Evolutionary conservation across 257 asterid species (phyloP), one percentile per base, ranked within the genome.

Genomic region (Striga asiatica): DNA sequence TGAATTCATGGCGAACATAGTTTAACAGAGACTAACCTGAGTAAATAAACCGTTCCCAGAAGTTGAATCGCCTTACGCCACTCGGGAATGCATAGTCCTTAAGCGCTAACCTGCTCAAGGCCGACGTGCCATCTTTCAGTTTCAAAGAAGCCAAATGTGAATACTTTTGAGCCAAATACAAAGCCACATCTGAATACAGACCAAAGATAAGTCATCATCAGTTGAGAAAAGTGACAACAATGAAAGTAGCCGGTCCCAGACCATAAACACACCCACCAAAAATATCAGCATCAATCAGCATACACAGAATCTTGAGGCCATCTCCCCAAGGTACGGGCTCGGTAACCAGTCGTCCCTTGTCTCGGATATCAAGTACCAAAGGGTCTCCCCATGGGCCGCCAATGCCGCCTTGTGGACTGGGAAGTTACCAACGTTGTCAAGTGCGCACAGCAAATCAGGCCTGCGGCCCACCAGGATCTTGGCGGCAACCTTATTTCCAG

Each of bases 331-430:
- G 28, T 8, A 62, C 4, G 67, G 67, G 23, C 23, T 62, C 0
- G 21, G 43, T 3, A 9, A 18, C 4, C 9, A 11, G 46, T 46
- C 50, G 28, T 42, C 46, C 17, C 5, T 29, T 18, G 70, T 47
- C 13, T 22, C 4, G 1, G 51, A 46, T 16, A 65, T 65, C 25
- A 65, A 37, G 58, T 32, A 65, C 35, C 8, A 8, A 13, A 65
- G 64, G 16, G 34, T 41, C 5, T 65, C 23, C 22, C 42, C 56
- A 1, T 65, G 58, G 7, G 52, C 45, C 21, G 41, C 17, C 19
- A 14, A 2, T 0, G 64, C 70, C 39, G 70, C 57, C 3, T 2
- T 0, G 12, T 47, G 70, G 8, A 65, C 28, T 9, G 70, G 70
- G 16, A 31, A 56, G 18, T 3, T 2, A 38, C 52, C 52, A 0